Evolutionary conservation across 2,329 filamentous ascomycete species (phyloP).

Genomic region (Zalaria obscura): DNA sequence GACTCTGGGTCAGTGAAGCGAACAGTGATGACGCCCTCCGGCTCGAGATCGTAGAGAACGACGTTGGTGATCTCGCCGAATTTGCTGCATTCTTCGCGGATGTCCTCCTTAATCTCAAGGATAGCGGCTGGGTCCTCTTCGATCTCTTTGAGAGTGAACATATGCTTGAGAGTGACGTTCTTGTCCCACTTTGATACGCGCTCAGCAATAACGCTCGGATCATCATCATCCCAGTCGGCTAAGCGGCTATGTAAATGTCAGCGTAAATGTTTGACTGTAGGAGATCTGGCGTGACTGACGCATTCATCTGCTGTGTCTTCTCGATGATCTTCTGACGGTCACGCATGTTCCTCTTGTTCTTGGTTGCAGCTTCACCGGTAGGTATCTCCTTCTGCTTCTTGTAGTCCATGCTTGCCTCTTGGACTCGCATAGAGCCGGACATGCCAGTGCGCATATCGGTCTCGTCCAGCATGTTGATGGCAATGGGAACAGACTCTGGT

Average conservation of each 20-base stretch:
- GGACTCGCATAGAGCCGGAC: conserved; percentile 59
- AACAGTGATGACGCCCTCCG: conserved; percentile 72
- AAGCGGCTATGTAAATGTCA: conserved; percentile 48
- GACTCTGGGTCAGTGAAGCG: conserved; percentile 60
- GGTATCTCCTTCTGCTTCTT: conserved; percentile 67
- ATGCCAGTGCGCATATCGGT: conserved; percentile 60
- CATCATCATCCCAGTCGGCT: conserved; percentile 90
- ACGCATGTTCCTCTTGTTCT: conserved; percentile 46
- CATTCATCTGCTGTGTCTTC: conserved; percentile 77
- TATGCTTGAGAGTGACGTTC: conserved; percentile 75
- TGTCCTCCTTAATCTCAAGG: conserved; percentile 87
- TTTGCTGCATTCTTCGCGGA: conserved; percentile 78
- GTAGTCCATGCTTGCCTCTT: conserved; percentile 77
- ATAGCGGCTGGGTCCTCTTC: conserved; percentile 72
- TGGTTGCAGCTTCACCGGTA: conserved; percentile 22
- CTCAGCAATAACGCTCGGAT: conserved; percentile 42
- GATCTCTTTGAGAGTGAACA: conserved; percentile 80
- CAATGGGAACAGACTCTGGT: conserved; percentile 78
- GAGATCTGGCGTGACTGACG: conserved; percentile 22
- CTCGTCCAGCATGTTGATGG: conserved; percentile 68
- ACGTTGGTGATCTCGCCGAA: conserved; percentile 82
- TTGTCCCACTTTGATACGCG: conserved; percentile 54
- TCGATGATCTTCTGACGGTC: conserved; percentile 74
- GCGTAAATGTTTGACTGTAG: background rate
- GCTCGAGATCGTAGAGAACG: conserved; percentile 75